phyloP scores from a whole-genome alignment of 2,329 filamentous ascomycete species.

The Colletotrichum melonis region DNA sequence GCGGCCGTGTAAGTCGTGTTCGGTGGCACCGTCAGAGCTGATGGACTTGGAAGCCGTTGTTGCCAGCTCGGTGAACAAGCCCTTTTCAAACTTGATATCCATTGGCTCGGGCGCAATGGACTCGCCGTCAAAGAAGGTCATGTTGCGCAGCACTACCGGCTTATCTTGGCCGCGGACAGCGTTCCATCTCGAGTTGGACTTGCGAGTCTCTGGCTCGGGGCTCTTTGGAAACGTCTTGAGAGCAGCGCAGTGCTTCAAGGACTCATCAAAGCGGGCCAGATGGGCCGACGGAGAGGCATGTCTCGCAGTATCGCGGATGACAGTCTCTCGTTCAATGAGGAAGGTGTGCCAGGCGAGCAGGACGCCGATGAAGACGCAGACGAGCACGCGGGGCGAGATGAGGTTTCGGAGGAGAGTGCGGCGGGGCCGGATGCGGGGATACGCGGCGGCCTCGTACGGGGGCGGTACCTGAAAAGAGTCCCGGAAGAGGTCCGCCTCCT shows the following conservation, averaged over 20 bases:
- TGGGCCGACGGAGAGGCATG: conserved; percentile 24
- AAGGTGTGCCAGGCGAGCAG: conserved; percentile 27
- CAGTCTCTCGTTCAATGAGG: conserved; percentile 26
- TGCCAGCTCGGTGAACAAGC: conserved; percentile 47
- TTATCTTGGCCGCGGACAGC: conserved; percentile 48
- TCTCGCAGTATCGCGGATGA: conserved; percentile 10
- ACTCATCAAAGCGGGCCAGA: conserved; percentile 24
- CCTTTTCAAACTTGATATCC: conserved; percentile 52
- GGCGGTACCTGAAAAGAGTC: conserved; percentile 25
- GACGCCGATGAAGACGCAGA: conserved; percentile 15
- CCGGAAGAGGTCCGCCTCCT: conserved; percentile 11
- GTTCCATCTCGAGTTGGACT: conserved; percentile 54
- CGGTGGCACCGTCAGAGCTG: conserved; percentile 32
- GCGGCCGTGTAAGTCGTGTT: conserved; percentile 48
- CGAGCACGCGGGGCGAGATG: conserved; percentile 14
- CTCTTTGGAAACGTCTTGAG: conserved; percentile 27
- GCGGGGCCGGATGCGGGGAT: conserved; percentile 26
- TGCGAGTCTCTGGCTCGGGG: conserved; percentile 22
- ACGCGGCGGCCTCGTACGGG: conserved; percentile 31
- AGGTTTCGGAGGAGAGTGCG: conserved; percentile 19
- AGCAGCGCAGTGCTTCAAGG: conserved; percentile 29
- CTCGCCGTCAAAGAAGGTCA: conserved; percentile 56
- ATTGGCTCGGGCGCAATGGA: conserved; percentile 44
- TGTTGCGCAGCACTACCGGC: conserved; percentile 51
- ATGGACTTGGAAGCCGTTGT: conserved; percentile 33